Base-by-base conservation (phyloP, 306 rosid genomes). In the Quercus variabilis region DNA sequence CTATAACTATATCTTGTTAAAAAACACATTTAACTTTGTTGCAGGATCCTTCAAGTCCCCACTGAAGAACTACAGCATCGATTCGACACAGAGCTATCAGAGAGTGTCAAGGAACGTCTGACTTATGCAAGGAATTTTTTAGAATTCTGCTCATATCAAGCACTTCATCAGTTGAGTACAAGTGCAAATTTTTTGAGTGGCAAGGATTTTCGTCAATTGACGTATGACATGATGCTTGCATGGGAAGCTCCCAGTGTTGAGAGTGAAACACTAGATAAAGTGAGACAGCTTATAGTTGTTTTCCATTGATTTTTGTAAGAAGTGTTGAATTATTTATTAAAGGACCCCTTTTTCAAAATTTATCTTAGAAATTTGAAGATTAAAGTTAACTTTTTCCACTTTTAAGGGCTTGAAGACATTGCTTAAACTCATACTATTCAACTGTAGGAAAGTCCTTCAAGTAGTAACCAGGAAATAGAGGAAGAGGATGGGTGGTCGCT, bases 191-290 rank as follows among this genome's bases (percentile, higher is more conserved):
- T 84, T 86, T 65, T 94, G 82, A 84, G 64, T 58, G 86, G 84
- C 58, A 81, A 87, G 59, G 95, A 90, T 9, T 87, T 95, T 63
- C 91, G 94, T 30, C 89, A 85, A 51, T 74, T 95, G 76, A 83
- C 97, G 28, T 94, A 83, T 67, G 99, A 94, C 78, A 91, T 91
- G 89, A 94, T 94, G 99, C 94, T 94, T 65, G 97, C 98, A 18
- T 95, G 98, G 98, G 99, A 95, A 64, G 85, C 89, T 41, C 97
- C 99, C 17, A 80, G 87, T 73, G 88, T 84, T 49, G 83, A 85
- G 75, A 83, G 79, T 55, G 83, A 81, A 76, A 76, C 78, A 23
- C n/a, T 69, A 21, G 74, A 79, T 72, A 81, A 83, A 79, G 95
- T 89, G 82, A 83, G 92, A 77, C 58, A 70, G 65, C 75, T 76